Base-by-base conservation (phyloP, 2,329 filamentous ascomycete genomes). In the Emericellopsis atlantica region DNA sequence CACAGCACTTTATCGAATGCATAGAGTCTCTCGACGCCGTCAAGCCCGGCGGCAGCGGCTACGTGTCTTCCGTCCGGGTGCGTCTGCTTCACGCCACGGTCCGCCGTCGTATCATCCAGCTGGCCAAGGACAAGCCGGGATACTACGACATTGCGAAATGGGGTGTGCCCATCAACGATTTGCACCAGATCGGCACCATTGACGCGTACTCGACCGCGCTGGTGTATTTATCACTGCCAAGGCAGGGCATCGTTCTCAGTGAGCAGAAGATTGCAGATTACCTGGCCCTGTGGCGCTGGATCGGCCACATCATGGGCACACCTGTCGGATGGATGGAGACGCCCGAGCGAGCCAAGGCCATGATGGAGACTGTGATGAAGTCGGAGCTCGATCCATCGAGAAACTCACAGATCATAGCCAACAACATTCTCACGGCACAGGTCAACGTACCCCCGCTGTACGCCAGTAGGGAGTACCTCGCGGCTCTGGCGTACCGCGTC, bases 181-280 rank as follows among this genome's bases (percentile, higher is more conserved):
- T 90, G 2, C 83, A 90, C 56, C 76, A 71, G 43, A 76, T 88
- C 29, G 81, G 68, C 10, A 89, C 84, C 2, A 79, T 89, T 45
- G 68, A 67, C 31, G 77, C 76, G 1, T 90, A 90, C 58, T 84
- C 77, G 0, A 68, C 76, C 1, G 72, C 73, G 0, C 57, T 87
- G 2, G 69, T 88, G 44, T 88, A 74, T 69, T 54, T 85, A 22
- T 73, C 74, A 21, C 67, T 89, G 5, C 84, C 84, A 0, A 69
- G 81, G 0, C 84, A 89, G 59, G 84, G 84, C 3, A 77, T 90
- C 41, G 79, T 64, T 48, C 61, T 84, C 22, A 68, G 70, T 0
- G 43, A 66, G 23, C 71, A 73, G 43, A 83, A 90, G 53, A 76
- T 74, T 2, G 53, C 54, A 2, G 83, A 88, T 51, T 89, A 85